Evolutionary conservation across 495 filamentous ascomycete genomes (phyloP).

Genomic region (Penicillium robsamsonii): DNA sequence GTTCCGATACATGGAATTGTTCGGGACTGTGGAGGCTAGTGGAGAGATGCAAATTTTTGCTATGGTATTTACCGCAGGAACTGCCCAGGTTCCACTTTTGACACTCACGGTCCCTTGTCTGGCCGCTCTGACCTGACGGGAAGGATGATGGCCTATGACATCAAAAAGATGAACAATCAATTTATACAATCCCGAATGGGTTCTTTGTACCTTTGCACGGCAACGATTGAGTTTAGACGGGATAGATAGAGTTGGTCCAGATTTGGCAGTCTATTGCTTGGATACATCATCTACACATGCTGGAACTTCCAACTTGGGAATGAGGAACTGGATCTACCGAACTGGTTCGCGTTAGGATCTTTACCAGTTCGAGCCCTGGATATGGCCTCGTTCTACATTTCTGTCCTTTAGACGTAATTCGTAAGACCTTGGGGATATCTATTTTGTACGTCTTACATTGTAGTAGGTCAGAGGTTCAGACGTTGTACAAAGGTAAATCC

Average conservation of each 20-base stretch:
- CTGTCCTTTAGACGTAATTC: background rate
- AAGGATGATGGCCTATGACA: too few relatives aligned
- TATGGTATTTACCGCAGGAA: slow-evolving; percentile 15
- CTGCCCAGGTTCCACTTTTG: slow-evolving; percentile 9
- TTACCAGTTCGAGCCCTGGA: background rate
- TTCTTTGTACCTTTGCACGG: slow-evolving; percentile 13
- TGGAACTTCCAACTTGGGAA: background rate
- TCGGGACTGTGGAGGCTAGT: background rate
- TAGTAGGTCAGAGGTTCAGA: too few relatives aligned
- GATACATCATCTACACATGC: background rate
- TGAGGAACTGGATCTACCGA: background rate
- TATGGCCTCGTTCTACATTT: background rate
- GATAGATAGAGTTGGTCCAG: slow-evolving; percentile 28
- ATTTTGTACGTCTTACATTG: too few relatives aligned
- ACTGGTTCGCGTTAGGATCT: background rate
- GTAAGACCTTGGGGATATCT: too few relatives aligned
- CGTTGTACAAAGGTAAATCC: too few relatives aligned
- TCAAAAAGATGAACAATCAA: too few relatives aligned
- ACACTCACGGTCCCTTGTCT: background rate
- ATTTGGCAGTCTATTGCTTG: background rate
- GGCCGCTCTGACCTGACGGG: too few relatives aligned
- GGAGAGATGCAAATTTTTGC: slow-evolving; percentile 4
- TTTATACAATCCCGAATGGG: slow-evolving; percentile 7
- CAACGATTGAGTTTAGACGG: slow-evolving; percentile 31
- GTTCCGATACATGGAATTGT: background rate